Evolutionary conservation across 2,329 filamentous ascomycete species (phyloP).

Genomic region (Sordariomycetes sp.): DNA sequence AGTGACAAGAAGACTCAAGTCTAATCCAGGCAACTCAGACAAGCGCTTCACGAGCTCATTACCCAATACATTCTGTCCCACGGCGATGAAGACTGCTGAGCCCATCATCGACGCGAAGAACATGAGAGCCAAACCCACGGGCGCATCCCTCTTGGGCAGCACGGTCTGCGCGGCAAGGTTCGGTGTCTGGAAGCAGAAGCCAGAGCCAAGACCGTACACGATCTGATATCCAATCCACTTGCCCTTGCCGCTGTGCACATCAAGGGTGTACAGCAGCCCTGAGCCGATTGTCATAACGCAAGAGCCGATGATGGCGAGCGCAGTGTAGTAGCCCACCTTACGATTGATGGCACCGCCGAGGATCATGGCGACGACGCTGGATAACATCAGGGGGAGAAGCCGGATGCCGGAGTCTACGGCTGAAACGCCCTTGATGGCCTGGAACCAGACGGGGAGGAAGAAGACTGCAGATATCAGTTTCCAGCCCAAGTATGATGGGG

Average conservation of each 20-base stretch:
- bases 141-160: conserved; percentile 29
- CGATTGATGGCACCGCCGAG: conserved; percentile 16
- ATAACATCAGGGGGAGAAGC: conserved; percentile 16
- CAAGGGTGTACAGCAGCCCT: conserved; percentile 30
- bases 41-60: conserved; percentile 27
- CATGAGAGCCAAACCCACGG: conserved; percentile 34
- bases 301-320: conserved; percentile 24
- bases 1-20: background rate
- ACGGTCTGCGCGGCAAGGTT: conserved; percentile 36
- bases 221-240: conserved; percentile 24
- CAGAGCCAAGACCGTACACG: conserved; percentile 30
- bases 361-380: conserved; percentile 15
- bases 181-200: conserved; percentile 32
- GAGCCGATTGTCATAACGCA: conserved; percentile 22
- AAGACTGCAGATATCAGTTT: conserved; percentile 23
- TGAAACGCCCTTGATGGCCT: conserved; percentile 28
- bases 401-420: conserved; percentile 19
- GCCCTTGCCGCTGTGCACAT: conserved; percentile 8
- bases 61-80: conserved; percentile 41
- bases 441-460: conserved; percentile 43
- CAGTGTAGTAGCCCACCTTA: conserved; percentile 30
- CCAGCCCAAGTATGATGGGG: conserved; percentile 17
- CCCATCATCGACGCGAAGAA: conserved; percentile 35
- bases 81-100: conserved; percentile 38
- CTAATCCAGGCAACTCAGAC: background rate